Conservation (phyloP, 2,329 filamentous ascomycete species). For the Cladosporium sp. region DNA sequence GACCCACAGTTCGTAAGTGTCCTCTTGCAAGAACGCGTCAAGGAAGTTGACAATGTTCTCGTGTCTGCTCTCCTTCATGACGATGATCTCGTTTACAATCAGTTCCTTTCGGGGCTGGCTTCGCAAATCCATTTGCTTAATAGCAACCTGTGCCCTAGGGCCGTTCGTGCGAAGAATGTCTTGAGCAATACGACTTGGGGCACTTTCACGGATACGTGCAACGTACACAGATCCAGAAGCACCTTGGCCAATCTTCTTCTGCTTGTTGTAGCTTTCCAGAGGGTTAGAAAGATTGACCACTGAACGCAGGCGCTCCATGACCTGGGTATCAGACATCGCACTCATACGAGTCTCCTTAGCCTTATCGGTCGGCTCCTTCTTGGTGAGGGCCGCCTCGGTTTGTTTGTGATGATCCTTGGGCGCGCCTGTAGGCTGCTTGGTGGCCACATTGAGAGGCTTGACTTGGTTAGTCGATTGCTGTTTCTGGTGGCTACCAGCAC, state of each 20-base stretch:
- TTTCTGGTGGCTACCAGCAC: slow-evolving; percentile 24
- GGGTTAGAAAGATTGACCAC: slow-evolving; percentile 95
- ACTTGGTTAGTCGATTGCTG: slow-evolving; percentile 23
- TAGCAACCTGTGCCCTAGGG: slow-evolving; percentile 82
- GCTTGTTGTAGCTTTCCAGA: slow-evolving; percentile 93
- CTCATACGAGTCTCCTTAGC: slow-evolving; percentile 95
- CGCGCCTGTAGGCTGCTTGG: slow-evolving; percentile 44
- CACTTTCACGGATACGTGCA: slow-evolving; percentile 85
- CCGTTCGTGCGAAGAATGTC: slow-evolving; percentile 77
- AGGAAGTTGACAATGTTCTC: slow-evolving; percentile 99
- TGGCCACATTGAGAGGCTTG: slow-evolving; percentile 53
- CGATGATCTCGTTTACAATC: slow-evolving; percentile 99
- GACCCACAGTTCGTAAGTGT: slow-evolving; percentile 94
- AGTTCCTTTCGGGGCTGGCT: slow-evolving; percentile 96
- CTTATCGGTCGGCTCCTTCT: slow-evolving; percentile 66
- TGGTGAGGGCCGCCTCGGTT: slow-evolving; percentile 81
- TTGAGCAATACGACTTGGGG: slow-evolving; percentile 74
- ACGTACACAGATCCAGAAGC: slow-evolving; percentile 98
- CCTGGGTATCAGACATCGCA: slow-evolving; percentile 93
- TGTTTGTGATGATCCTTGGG: slow-evolving; percentile 64
- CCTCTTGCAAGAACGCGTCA: slow-evolving; percentile 93
- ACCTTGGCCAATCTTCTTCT: slow-evolving; percentile 99
- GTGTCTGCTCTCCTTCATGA: slow-evolving; percentile 99
- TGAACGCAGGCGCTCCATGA: slow-evolving; percentile 92
- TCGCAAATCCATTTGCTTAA: slow-evolving; percentile 99